These are phyloP conservation scores for Acanthamoeba divionensis DNA, from an alignment of 208 protist genomes.

Conservation along the genomic window DNA sequence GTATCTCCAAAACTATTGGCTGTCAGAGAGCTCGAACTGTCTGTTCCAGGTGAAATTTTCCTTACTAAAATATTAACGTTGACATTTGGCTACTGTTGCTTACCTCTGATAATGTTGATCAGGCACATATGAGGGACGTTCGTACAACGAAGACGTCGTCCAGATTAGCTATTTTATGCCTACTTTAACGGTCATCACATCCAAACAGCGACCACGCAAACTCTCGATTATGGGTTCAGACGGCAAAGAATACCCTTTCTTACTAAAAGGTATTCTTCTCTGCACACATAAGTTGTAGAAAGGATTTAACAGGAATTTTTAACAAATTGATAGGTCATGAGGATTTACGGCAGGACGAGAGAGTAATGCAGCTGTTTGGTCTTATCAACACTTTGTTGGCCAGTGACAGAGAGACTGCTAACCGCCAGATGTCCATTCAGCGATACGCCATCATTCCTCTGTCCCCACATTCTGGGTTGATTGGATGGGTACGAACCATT, in stretches of 20 bases:
- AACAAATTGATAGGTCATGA: constrained; percentile 68
- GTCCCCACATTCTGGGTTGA: constrained; percentile 97
- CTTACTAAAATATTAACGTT: not conserved
- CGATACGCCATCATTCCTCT: constrained; percentile 98
- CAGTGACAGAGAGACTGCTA: constrained; percentile 84
- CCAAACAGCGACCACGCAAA: constrained; percentile 98
- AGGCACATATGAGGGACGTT: constrained; percentile 78
- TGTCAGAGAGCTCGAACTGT: constrained; percentile 91
- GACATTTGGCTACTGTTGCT: not conserved
- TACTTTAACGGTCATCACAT: constrained; percentile 94
- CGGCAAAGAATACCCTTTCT: constrained; percentile 94
- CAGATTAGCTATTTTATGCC: constrained; percentile 92
- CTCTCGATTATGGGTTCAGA: constrained; percentile 94
- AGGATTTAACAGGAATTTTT: not conserved
- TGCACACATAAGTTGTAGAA: not conserved
- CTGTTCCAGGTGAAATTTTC: constrained; percentile 93
- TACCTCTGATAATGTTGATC: not conserved
- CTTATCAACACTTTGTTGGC: constrained; percentile 97
- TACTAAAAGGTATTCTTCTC: constrained; percentile 92
- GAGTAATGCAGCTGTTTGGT: constrained; percentile 99
- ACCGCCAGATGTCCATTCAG: constrained; percentile 88
- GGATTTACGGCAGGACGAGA: constrained; percentile 96
- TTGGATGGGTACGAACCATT: constrained; percentile 94
- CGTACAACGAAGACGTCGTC: constrained; percentile 86
- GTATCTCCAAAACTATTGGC: constrained; percentile 93